Evolutionary conservation across 2,329 filamentous ascomycete genomes (phyloP), one percentile per base, ranked within the genome.

Genomic region (Colletotrichum sojae): DNA sequence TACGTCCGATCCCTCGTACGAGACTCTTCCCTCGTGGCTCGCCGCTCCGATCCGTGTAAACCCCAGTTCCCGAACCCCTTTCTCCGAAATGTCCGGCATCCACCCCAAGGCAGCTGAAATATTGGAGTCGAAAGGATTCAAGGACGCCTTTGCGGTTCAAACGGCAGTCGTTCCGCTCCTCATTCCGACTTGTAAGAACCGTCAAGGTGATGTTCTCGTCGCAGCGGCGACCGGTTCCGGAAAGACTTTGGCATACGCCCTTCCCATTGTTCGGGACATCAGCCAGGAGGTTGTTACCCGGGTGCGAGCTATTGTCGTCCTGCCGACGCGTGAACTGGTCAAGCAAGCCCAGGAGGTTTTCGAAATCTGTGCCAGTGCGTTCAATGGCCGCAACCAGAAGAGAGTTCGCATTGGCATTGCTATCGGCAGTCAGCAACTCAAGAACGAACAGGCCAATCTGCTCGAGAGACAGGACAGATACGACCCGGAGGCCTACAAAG

Each of bases 151-250:
- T 76, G 92, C 94, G 0, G 90, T 97, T 1, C 94, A 97, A 79
- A 90, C 93, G 5, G 90, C 91, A 1, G 87, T 96, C 0, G 86
- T 99, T 27, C 95, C 95, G 1, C 84, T 97, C 48, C 86, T 99
- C 5, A 84, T 97, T 4, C 90, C 89, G 22, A 88, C 87, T 0
- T 85, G 87, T 49, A 84, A 87, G 64, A 83, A 87, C 43, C 86
- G 90, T 43, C 82, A 88, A 1, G 92, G 94, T 5, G 96, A 99
- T 78, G 81, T 99, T 5, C 91, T 97, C 52, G 91, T 99, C 3
- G 96, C 94, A 8, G 96, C 97, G 0, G 93, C 95, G 1, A 99
- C 96, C 0, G 96, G 96, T 9, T 98, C 96, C 0, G 96, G 96
- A 65, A 99, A 99, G 78, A 99, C 96, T 0, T 80, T 99, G 16